Evolutionary conservation across 2,329 filamentous ascomycete species (phyloP).

Genomic region (Ophiocordyceps camponoti-rufipedis): DNA sequence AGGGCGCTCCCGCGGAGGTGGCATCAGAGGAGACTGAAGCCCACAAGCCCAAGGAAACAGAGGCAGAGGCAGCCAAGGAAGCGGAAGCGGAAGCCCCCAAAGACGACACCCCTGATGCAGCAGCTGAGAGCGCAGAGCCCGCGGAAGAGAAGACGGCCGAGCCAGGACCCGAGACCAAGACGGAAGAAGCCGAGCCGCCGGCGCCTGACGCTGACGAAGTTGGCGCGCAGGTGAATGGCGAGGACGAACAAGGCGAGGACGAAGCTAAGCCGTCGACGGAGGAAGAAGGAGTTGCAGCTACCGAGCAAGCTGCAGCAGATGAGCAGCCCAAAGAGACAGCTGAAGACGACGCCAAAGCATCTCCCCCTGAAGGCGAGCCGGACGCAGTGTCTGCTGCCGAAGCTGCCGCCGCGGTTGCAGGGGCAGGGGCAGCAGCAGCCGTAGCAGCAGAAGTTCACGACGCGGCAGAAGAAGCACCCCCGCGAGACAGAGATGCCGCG

Average conservation of each 20-base stretch:
- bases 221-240: not conserved
- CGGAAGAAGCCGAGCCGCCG: slow-evolving; percentile 1
- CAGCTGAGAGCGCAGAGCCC: not conserved
- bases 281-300: not conserved
- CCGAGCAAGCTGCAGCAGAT: not conserved
- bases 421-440: not conserved
- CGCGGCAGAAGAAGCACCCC: not conserved
- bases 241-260: not conserved
- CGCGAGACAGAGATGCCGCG: too few relatives aligned
- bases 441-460: not conserved
- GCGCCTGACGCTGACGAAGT: not conserved
- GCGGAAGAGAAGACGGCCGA: not conserved
- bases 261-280: not conserved
- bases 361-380: not conserved
- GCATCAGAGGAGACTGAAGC: not conserved
- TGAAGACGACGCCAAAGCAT: slow-evolving; percentile 1
- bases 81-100: slow-evolving; percentile 3
- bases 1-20: not conserved
- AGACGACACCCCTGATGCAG: not conserved
- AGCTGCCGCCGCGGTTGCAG: not conserved
- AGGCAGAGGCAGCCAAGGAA: not conserved
- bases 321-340: not conserved
- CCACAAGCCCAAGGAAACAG: not conserved
- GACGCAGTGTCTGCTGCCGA: not conserved
- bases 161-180: not conserved